phyloP scores from a whole-genome alignment of 1,284 basidiomycete genomes.

The Cryptococcus sp. region DNA sequence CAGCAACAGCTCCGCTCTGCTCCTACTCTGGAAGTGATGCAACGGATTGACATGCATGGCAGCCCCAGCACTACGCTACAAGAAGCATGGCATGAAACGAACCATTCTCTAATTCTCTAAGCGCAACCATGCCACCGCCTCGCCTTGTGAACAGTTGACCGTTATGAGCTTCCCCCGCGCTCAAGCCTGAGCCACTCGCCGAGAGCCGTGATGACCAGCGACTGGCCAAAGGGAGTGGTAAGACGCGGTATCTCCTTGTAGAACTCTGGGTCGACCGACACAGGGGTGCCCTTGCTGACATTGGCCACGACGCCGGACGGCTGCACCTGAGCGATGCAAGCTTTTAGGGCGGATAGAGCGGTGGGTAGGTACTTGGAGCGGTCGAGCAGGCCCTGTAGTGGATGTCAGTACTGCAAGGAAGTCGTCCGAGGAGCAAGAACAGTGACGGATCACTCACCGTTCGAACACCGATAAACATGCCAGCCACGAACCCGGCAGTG shows the following conservation, averaged over 20 bases:
- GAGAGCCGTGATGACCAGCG: conserved; percentile 54
- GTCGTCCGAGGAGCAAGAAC: too few relatives aligned
- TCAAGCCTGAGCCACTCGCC: conserved; percentile 46
- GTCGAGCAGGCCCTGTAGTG: conserved; percentile 21
- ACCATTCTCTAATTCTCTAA: too few relatives aligned
- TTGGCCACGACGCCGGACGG: conserved; percentile 57
- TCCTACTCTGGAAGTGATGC: too few relatives aligned
- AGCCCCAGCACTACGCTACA: too few relatives aligned
- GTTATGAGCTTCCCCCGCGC: too few relatives aligned
- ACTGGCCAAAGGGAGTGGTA: conserved; percentile 65
- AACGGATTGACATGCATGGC: too few relatives aligned
- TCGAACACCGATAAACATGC: conserved; percentile 59
- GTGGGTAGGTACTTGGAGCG: conserved; percentile 50
- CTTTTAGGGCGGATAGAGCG: conserved; percentile 57
- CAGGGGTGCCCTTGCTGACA: conserved; percentile 61
- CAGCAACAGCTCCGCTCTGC: too few relatives aligned
- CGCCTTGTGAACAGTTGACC: too few relatives aligned
- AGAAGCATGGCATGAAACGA: too few relatives aligned
- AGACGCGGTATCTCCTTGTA: conserved; percentile 60
- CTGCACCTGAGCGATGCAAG: conserved; percentile 57
- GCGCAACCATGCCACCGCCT: too few relatives aligned
- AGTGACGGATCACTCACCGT: conserved; percentile 41
- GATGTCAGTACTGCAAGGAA: too few relatives aligned
- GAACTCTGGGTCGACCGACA: conserved; percentile 57
- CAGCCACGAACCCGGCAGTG: conserved; percentile 62